phyloP scores from a whole-genome alignment of 371 early-diverging fungal genomes.

The Dinochytrium kinnereticum region DNA sequence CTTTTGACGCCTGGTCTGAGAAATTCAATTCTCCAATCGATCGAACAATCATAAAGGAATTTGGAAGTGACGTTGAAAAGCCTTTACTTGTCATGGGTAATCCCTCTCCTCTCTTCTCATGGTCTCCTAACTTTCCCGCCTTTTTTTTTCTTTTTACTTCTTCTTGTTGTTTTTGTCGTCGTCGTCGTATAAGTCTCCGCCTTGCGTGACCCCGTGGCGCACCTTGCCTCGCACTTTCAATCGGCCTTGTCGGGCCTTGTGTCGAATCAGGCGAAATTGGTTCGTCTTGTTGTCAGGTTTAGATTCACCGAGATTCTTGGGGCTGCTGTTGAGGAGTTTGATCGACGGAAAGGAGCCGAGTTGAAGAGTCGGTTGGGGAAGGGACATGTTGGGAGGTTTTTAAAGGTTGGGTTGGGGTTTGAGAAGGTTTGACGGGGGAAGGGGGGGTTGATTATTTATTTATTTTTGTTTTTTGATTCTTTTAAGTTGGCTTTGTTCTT shows the following conservation, averaged over 20 bases:
- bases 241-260: constrained; percentile 2
- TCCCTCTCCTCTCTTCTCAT: neutral
- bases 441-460: too few species aligned
- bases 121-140: neutral
- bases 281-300: neutral
- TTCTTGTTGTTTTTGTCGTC: too few species aligned
- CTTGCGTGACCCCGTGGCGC: neutral
- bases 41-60: neutral
- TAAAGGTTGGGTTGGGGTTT: constrained; percentile 8
- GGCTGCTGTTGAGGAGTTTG: constrained; percentile 7
- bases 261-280: neutral
- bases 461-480: too few species aligned
- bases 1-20: neutral
- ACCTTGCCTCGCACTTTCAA: neutral
- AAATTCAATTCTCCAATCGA: neutral
- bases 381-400: constrained; percentile 3
- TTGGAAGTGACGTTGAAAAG: constrained; percentile 1
- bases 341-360: neutral
- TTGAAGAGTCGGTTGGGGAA: neutral
- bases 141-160: too few species aligned
- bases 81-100: constrained; percentile 1
- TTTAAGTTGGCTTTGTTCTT: too few species aligned
- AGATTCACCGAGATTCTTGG: neutral
- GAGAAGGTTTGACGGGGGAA: neutral
- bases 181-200: constrained; percentile 5